phyloP scores from a whole-genome alignment of 2,329 filamentous ascomycete genomes.

The Myriosclerotinia scirpicola region DNA sequence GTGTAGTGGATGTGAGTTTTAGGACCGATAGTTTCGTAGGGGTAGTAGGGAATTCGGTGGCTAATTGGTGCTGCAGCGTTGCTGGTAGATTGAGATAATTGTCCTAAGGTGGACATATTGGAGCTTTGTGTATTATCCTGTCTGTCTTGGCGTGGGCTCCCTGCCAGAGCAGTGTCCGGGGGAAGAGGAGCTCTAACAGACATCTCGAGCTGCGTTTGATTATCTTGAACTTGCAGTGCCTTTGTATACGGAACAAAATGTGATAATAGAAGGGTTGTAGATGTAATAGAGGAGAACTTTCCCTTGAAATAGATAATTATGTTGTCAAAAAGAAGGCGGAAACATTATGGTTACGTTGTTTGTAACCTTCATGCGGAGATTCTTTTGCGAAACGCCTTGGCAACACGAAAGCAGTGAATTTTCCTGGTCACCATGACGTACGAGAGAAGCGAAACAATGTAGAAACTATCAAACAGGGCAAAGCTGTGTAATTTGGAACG shows the following conservation, averaged over 20 bases:
- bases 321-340: neutral
- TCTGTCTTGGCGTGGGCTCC: neutral
- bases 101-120: neutral
- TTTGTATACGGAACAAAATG: neutral
- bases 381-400: conserved; percentile 1
- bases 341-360: neutral
- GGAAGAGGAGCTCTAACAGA: neutral
- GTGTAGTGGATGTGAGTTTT: neutral
- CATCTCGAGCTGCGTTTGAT: neutral
- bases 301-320: neutral
- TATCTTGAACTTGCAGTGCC: neutral
- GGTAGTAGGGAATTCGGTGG: neutral
- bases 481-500: too few relatives aligned
- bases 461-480: neutral
- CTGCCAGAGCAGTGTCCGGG: neutral
- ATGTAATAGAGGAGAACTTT: neutral
- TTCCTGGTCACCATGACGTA: neutral
- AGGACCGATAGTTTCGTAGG: neutral
- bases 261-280: neutral
- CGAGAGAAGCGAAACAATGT: neutral
- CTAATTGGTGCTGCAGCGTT: neutral
- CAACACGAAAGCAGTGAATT: neutral
- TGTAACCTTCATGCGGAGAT: neutral
- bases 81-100: too few relatives aligned
- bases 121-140: neutral